Base-by-base conservation (phyloP, 192 early-diverging fungal genomes). In the Umbelopsis isabellina region DNA sequence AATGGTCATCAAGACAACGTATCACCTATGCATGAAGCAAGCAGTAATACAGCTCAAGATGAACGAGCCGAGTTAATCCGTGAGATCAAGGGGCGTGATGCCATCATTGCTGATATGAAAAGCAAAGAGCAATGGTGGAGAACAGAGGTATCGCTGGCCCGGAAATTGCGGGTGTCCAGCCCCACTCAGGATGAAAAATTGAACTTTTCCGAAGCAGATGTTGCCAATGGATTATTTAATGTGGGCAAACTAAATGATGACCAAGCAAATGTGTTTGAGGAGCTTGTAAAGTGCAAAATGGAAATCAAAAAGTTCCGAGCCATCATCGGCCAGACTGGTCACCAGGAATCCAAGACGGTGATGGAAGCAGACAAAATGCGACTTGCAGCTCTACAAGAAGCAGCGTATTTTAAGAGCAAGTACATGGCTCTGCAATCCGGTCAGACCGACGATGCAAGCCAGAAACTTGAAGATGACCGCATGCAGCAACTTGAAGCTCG, bases 331-430 rank as follows among this genome's bases (percentile, higher is more conserved):
- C 84, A 84, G 8, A 83, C 86, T 49, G 86, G 83, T 2, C 86
- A 86, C 61, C 68, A 73, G 11, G 84, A 80, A 18, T 85, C 84
- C 8, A 76, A 84, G 44, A 86, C 85, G 25, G 74, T 88, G 23
- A 68, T 68, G 3, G 79, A 83, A 21, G 81, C 86, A 15, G 86
- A 88, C 33, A 72, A 85, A 10, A 77, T 84, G 66, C 76, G 86
- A 1, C 80, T 79, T 0, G 82, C 83, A n/a, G 86, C 86, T 4
- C 68, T 88, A 18, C 86, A 88, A 64, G 86, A 88, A 67, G 84
- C 86, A 52, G 83, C 80, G 5, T 88, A 88, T 48, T 79, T 84
- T 64, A 86, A 86, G 66, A 79, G 82, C 11, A 88, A 88, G 69
- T 75, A 85, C 55, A 72, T 70, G 16, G 86, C 86, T 4, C 65